A percentile compares a stretch with the other conserved stretches of the same genome.
Conservation (phyloP, 768 basidiomycete species). For the Podaxis sp. region DNA sequence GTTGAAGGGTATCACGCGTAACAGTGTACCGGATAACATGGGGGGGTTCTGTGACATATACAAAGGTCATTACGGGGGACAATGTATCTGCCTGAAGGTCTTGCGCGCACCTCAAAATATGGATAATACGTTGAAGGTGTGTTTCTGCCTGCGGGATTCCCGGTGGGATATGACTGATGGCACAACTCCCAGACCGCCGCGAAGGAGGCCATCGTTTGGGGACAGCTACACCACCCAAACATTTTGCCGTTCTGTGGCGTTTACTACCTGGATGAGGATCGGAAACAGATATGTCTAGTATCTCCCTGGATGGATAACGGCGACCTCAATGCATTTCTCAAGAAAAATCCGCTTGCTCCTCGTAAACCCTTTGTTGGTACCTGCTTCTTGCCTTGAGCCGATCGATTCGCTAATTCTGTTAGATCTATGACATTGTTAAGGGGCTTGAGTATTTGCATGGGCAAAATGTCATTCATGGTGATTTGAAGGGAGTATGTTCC, state of each 20-base stretch:
- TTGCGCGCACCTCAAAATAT: background rate
- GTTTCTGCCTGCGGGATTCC: background rate
- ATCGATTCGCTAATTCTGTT: background rate
- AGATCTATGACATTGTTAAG: background rate
- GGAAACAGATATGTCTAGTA: background rate
- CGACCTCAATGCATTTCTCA: background rate
- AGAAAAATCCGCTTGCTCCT: background rate
- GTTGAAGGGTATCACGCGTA: background rate
- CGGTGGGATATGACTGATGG: too few relatives aligned
- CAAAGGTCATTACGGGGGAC: background rate
- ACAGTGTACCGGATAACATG: background rate
- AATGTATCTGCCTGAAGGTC: background rate
- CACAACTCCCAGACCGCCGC: background rate
- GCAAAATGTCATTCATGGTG: background rate
- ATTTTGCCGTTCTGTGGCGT: slow-evolving; percentile 11
- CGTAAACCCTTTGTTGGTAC: background rate
- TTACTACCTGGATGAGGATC: background rate
- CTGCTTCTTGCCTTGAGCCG: background rate
- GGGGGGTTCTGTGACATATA: background rate
- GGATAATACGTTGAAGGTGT: background rate
- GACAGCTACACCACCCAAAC: background rate
- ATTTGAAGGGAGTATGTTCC: background rate
- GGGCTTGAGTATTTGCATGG: background rate
- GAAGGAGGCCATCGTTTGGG: slow-evolving; percentile 11
- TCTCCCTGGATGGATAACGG: background rate